A percentile compares a stretch with the other conserved stretches of the same genome.
These are phyloP conservation scores for Imleria badia DNA, from an alignment of 768 basidiomycete species.

Conservation along the genomic window DNA sequence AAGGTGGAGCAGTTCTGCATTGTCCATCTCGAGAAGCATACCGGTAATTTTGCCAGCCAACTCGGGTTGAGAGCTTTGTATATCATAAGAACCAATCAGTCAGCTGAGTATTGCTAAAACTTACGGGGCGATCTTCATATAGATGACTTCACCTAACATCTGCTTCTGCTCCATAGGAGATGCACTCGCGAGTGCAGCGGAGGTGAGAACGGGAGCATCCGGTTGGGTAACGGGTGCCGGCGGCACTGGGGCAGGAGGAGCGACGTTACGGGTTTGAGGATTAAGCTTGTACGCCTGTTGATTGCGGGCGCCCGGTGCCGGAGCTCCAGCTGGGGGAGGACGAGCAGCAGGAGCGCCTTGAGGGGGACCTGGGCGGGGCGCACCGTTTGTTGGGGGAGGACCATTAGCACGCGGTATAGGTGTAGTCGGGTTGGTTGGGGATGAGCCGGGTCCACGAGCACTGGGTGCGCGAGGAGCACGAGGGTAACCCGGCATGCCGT, in stretches of 20 bases:
- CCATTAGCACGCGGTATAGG: conserved; percentile 68
- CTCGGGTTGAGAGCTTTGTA: conserved; percentile 74
- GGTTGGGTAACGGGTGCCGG: conserved; percentile 44
- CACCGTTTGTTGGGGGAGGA: conserved; percentile 55
- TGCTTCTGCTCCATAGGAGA: conserved; percentile 92
- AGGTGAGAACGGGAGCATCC: conserved; percentile 56
- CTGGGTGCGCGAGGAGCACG: conserved; percentile 59
- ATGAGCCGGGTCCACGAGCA: conserved; percentile 66
- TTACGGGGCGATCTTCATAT: conserved; percentile 84
- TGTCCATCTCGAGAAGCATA: conserved; percentile 99
- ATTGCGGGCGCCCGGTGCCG: conserved; percentile 41
- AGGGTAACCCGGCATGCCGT: conserved; percentile 68
- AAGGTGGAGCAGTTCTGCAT: conserved; percentile 86
- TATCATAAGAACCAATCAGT: conserved; percentile 7
- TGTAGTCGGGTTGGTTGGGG: conserved; percentile 62
- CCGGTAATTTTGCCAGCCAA: conserved; percentile 98
- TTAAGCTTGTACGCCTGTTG: conserved; percentile 34
- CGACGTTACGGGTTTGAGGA: conserved; percentile 38
- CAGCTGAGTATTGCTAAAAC: conserved; percentile 27
- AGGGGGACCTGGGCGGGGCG: conserved; percentile 46
- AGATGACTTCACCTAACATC: conserved; percentile 95
- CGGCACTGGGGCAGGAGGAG: conserved; percentile 31
- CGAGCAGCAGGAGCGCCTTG: conserved; percentile 44
- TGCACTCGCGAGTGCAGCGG: conserved; percentile 59
- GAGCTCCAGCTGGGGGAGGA: conserved; percentile 43